phyloP scores from a whole-genome alignment of 768 basidiomycete genomes.

The Termitomyces sp. region DNA sequence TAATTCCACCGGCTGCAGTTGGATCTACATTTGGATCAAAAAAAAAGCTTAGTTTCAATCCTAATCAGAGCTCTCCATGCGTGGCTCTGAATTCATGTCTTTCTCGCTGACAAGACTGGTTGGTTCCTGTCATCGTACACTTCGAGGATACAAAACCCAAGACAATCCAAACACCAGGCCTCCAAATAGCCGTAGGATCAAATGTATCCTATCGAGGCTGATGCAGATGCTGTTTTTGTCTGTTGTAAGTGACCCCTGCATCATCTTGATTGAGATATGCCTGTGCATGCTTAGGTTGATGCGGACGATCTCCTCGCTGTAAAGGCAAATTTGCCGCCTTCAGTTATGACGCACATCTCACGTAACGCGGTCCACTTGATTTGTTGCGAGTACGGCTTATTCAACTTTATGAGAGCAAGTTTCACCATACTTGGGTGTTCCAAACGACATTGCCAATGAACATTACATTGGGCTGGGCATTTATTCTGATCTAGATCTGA shows the following conservation, averaged over 20 bases:
- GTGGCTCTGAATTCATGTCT: constrained; percentile 1
- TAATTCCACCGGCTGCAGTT: no score
- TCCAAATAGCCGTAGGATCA: constrained; percentile 39
- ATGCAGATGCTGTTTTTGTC: constrained; percentile 44
- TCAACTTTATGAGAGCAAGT: neutral
- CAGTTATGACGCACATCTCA: constrained; percentile 16
- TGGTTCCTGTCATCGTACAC: constrained; percentile 23
- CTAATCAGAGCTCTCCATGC: constrained; percentile 5
- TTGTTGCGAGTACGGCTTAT: constrained; percentile 20
- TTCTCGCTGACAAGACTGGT: constrained; percentile 11
- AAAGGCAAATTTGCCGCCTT: constrained; percentile 15
- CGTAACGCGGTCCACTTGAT: constrained; percentile 2
- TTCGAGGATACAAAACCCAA: constrained; percentile 42
- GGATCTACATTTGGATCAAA: neutral
- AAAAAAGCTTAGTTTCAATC: neutral
- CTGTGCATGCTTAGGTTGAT: constrained; percentile 27
- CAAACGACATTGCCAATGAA: constrained; percentile 42
- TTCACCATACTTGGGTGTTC: constrained; percentile 26
- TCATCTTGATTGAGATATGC: no score
- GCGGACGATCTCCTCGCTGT: constrained; percentile 36
- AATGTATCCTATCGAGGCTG: constrained; percentile 17
- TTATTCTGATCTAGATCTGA: constrained; percentile 47
- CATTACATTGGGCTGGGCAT: constrained; percentile 33
- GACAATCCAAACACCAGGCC: constrained; percentile 29
- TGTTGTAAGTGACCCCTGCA: constrained; percentile 27